phyloP scores from a whole-genome alignment of 2,329 filamentous ascomycete genomes.

The Mycosphaerella sp. region DNA sequence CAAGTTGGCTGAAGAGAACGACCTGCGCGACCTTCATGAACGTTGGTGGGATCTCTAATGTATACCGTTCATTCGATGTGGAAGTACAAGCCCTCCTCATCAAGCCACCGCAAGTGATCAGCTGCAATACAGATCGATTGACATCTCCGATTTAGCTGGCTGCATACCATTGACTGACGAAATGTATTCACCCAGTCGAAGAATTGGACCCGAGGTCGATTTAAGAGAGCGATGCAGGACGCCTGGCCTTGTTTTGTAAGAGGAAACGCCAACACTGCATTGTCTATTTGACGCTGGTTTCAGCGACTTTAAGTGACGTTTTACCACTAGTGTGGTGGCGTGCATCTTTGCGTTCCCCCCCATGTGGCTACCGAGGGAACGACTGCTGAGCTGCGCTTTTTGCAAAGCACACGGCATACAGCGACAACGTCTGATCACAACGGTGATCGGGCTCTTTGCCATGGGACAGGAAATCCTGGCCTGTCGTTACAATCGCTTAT shows the following conservation, averaged over 20 bases:
- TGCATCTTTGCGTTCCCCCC: neutral
- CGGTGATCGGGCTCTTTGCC: too few species aligned
- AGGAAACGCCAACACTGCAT: neutral
- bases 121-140: neutral
- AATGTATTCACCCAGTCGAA: too few species aligned
- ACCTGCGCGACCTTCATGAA: slow-evolving; percentile 60
- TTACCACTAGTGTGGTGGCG: neutral
- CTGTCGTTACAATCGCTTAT: neutral
- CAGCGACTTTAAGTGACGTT: neutral
- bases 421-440: too few species aligned
- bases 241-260: neutral
- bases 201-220: too few species aligned
- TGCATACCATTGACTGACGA: too few species aligned
- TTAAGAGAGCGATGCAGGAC: neutral
- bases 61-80: neutral
- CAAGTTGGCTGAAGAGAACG: slow-evolving; percentile 49
- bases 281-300: neutral
- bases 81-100: neutral
- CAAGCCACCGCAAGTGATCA: neutral
- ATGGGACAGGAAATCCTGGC: too few species aligned
- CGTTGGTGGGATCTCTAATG: slow-evolving; percentile 49
- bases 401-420: too few species aligned
- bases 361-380: neutral
- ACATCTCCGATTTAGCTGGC: neutral
- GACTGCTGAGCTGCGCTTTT: too few species aligned